Evolutionary conservation across 2,329 filamentous ascomycete species (phyloP).

Genomic region (Arthrobotrys pseudoclavata): DNA sequence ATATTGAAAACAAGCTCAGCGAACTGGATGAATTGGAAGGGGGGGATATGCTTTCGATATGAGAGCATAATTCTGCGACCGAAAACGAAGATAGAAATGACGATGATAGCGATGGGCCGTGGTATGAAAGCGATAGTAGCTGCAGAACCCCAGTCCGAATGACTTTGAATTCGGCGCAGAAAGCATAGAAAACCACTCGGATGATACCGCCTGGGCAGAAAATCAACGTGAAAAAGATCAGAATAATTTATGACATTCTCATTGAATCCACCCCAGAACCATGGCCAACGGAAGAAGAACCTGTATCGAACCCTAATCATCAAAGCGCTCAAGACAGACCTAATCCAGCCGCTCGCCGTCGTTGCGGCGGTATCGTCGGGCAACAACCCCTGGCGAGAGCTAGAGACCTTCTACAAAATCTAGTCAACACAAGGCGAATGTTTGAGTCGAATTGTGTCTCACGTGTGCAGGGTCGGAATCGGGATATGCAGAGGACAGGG

Average conservation of each 20-base stretch:
- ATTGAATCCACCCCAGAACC: slow-evolving; percentile 8
- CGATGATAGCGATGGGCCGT: not conserved
- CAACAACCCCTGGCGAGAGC: too few species aligned
- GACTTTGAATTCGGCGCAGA: not conserved
- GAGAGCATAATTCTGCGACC: too few species aligned
- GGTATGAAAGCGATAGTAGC: not conserved
- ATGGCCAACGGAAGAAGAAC: slow-evolving; percentile 14
- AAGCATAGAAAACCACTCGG: not conserved
- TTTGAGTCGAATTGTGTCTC: too few species aligned
- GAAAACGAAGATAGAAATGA: not conserved
- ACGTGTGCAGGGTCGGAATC: slow-evolving; percentile 3
- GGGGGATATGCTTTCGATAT: not conserved
- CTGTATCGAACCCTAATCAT: too few species aligned
- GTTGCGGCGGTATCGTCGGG: too few species aligned
- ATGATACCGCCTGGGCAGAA: not conserved
- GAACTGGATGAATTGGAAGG: not conserved
- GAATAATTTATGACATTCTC: slow-evolving; percentile 7
- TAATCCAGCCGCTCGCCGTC: not conserved
- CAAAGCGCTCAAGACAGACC: not conserved
- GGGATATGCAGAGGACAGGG: slow-evolving; percentile 19
- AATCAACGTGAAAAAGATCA: not conserved
- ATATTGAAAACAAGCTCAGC: not conserved
- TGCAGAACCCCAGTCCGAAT: not conserved
- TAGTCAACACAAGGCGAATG: too few species aligned
- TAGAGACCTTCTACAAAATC: too few species aligned